A percentile compares a stretch with the other conserved stretches of the same genome.
These are phyloP conservation scores for Staphylotrichum tortipilum DNA, from an alignment of 495 filamentous ascomycete genomes.

Conservation along the genomic window DNA sequence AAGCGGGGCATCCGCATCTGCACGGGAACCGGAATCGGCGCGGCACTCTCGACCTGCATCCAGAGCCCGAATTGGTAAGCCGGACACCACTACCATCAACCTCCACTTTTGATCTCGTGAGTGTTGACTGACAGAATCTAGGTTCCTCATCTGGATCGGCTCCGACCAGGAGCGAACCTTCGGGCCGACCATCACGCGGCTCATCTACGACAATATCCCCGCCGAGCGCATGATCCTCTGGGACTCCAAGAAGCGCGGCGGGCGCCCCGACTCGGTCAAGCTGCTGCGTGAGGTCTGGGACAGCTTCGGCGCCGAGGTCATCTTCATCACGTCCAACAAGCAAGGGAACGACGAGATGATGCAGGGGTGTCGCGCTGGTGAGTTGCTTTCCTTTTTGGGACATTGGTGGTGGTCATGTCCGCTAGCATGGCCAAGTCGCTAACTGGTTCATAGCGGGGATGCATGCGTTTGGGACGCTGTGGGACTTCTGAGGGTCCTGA, in stretches of 20 bases:
- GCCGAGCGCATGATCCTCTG: constrained; percentile 40
- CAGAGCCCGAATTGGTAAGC: constrained; percentile 35
- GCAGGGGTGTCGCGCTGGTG: constrained; percentile 34
- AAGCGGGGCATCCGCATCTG: constrained; percentile 38
- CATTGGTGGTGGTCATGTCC: too few relatives aligned
- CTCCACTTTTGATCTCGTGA: too few relatives aligned
- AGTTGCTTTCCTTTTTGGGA: constrained; percentile 2
- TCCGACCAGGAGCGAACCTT: constrained; percentile 39
- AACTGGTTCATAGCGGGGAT: constrained; percentile 24
- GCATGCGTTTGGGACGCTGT: constrained; percentile 38
- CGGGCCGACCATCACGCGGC: constrained; percentile 34
- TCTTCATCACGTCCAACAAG: constrained; percentile 41
- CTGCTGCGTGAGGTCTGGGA: constrained; percentile 36
- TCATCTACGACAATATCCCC: constrained; percentile 37
- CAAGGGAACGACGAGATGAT: constrained; percentile 42
- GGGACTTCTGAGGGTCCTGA: constrained; percentile 32
- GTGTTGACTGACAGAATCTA: too few relatives aligned
- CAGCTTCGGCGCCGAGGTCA: constrained; percentile 38
- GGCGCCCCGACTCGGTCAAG: constrained; percentile 33
- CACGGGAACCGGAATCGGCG: constrained; percentile 39
- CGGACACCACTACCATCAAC: too few relatives aligned
- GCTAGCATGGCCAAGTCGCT: constrained; percentile 3
- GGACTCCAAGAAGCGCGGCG: constrained; percentile 40
- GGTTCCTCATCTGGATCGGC: constrained; percentile 42
- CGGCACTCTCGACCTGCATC: constrained; percentile 38